These are phyloP conservation scores for Huntiella decipiens DNA, from an alignment of 2,329 filamentous ascomycete species.

Conservation along the genomic window DNA sequence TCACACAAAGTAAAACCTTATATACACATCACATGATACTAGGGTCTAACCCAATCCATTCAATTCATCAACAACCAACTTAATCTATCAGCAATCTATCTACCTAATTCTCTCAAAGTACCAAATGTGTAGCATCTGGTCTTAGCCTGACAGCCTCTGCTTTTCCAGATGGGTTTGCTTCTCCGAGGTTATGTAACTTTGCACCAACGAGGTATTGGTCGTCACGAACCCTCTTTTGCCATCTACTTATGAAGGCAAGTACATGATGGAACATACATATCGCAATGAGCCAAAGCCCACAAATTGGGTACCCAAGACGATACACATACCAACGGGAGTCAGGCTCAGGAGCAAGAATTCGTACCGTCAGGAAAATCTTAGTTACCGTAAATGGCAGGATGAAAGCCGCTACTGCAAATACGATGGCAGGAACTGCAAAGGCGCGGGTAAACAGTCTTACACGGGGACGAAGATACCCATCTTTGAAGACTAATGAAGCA, in stretches of 20 bases:
- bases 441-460: constrained; percentile 61
- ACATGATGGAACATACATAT: too few species aligned
- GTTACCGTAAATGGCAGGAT: constrained; percentile 30
- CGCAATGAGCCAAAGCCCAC: too few species aligned
- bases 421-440: constrained; percentile 58
- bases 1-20: background rate
- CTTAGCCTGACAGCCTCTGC: background rate
- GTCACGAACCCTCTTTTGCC: constrained; percentile 69
- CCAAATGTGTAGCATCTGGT: too few species aligned
- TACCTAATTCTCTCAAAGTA: too few species aligned
- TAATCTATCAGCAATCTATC: too few species aligned
- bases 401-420: constrained; percentile 44
- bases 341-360: too few species aligned
- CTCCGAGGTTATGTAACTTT: constrained; percentile 78
- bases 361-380: constrained; percentile 18
- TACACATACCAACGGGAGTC: constrained; percentile 22
- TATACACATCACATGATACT: too few species aligned
- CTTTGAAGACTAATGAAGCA: constrained; percentile 51
- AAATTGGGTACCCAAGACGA: constrained; percentile 48
- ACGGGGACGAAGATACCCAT: constrained; percentile 65
- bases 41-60: too few species aligned
- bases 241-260: constrained; percentile 19
- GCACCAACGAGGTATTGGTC: constrained; percentile 95
- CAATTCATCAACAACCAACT: too few species aligned
- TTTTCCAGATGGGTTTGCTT: background rate